Evolutionary conservation across 2,329 filamentous ascomycete species (phyloP).

Genomic region (Pseudogymnoascus pannorum): DNA sequence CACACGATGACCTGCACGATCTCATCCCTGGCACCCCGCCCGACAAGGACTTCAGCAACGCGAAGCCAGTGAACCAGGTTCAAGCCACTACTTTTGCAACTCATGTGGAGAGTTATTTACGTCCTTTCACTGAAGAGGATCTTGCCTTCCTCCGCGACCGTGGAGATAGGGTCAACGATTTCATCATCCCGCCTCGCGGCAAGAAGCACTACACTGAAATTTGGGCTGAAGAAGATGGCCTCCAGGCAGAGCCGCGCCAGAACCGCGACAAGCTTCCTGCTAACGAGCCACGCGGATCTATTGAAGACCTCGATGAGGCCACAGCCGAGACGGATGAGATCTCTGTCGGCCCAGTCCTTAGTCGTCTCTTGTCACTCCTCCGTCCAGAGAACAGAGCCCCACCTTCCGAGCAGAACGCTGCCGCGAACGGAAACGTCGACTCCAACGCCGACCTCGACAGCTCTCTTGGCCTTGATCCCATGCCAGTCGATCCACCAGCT

Average conservation of each 20-base stretch:
- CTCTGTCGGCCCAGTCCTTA: conserved; percentile 78
- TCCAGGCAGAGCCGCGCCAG: conserved; percentile 56
- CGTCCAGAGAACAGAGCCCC: conserved; percentile 63
- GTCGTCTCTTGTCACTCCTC: conserved; percentile 71
- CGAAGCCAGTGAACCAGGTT: conserved; percentile 90
- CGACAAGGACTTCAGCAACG: conserved; percentile 90
- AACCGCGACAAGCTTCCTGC: conserved; percentile 60
- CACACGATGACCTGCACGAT: conserved; percentile 70
- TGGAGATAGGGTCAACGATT: conserved; percentile 75
- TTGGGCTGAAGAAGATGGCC: conserved; percentile 90
- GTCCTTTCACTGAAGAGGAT: conserved; percentile 86
- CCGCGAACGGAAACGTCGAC: conserved; percentile 46
- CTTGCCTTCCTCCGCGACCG: conserved; percentile 86
- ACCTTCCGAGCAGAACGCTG: conserved; percentile 49
- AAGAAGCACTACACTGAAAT: conserved; percentile 80
- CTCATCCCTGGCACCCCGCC: conserved; percentile 83
- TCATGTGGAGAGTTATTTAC: conserved; percentile 86
- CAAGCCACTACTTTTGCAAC: conserved; percentile 88
- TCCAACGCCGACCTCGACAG: conserved; percentile 41
- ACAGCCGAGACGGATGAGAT: conserved; percentile 83
- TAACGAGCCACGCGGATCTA: conserved; percentile 76
- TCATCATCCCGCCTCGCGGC: conserved; percentile 77
- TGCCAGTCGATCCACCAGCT: conserved; percentile 18
- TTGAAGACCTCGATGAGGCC: conserved; percentile 81
- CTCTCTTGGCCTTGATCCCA: conserved; percentile 25